A percentile compares a stretch with the other conserved stretches of the same genome.
Conservation (phyloP, 176 grass and related monocot species). For the Ensete glaucum region DNA sequence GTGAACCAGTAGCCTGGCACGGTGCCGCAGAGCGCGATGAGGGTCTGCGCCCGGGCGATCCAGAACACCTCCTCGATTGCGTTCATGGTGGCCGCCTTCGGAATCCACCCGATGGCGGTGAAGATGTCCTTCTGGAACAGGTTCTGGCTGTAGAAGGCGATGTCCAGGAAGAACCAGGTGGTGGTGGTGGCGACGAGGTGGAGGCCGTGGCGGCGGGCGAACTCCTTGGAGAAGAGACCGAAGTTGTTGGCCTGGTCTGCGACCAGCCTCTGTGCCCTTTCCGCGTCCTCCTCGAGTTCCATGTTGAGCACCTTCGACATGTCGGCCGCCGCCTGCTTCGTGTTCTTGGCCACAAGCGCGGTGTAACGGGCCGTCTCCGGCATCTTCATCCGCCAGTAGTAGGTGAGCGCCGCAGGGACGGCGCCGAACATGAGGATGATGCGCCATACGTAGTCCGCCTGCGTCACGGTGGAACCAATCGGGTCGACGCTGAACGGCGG, state of each 20-base stretch:
- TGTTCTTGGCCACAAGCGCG: slow-evolving; percentile 51
- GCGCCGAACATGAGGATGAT: slow-evolving; percentile 70
- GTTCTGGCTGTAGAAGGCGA: slow-evolving; percentile 84
- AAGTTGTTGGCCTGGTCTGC: slow-evolving; percentile 9
- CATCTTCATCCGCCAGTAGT: slow-evolving; percentile 96
- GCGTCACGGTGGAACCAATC: slow-evolving; percentile 10
- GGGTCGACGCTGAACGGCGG: slow-evolving; percentile 27
- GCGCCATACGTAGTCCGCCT: slow-evolving; percentile 75
- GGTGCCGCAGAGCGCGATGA: slow-evolving; percentile 71
- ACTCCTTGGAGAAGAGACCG: slow-evolving; percentile 47
- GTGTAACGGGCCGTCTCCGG: slow-evolving; percentile 88
- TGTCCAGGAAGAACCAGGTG: slow-evolving; percentile 75
- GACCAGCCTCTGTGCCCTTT: neutral
- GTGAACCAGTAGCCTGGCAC: slow-evolving; percentile 85
- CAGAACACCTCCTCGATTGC: slow-evolving; percentile 64
- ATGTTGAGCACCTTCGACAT: slow-evolving; percentile 57
- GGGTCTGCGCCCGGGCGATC: slow-evolving; percentile 48
- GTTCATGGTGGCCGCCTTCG: slow-evolving; percentile 42
- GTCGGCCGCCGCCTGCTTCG: slow-evolving; percentile 55
- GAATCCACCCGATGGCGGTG: slow-evolving; percentile 59
- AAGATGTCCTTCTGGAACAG: slow-evolving; percentile 93
- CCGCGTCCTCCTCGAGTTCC: slow-evolving; percentile 31
- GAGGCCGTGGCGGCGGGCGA: slow-evolving; percentile 34
- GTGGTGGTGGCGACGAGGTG: slow-evolving; percentile 52
- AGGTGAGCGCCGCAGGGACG: slow-evolving; percentile 45